These are phyloP conservation scores for Murraya koenigii DNA, from an alignment of 345 rosid species.

Conservation along the genomic window DNA sequence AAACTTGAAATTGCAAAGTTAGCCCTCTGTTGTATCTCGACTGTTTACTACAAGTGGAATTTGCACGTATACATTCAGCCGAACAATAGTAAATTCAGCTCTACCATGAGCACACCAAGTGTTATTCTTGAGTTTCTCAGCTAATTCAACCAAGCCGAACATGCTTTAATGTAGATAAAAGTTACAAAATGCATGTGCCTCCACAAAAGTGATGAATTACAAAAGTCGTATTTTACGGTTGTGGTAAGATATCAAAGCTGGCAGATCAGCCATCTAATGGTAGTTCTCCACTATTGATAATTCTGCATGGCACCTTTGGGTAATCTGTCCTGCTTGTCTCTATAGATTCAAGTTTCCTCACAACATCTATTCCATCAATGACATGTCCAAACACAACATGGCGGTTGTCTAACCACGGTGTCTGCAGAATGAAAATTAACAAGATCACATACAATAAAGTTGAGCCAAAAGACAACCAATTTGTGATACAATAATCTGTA, in stretches of 20 bases:
- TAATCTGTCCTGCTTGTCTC: slow-evolving; percentile 70
- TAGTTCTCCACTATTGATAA: slow-evolving; percentile 76
- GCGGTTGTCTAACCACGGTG: slow-evolving; percentile 87
- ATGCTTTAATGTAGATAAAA: background rate
- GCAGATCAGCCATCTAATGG: slow-evolving; percentile 53
- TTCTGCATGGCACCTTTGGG: slow-evolving; percentile 73
- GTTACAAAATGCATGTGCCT: background rate
- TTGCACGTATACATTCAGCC: background rate
- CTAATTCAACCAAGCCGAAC: background rate
- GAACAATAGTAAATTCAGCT: background rate
- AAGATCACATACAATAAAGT: background rate
- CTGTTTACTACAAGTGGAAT: background rate
- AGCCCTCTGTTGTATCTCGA: background rate
- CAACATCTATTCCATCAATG: slow-evolving; percentile 75
- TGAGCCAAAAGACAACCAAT: slow-evolving; percentile 3
- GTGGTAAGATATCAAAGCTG: background rate
- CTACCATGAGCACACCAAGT: slow-evolving; percentile 4
- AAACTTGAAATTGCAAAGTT: background rate
- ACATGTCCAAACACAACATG: slow-evolving; percentile 92
- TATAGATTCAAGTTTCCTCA: slow-evolving; percentile 63
- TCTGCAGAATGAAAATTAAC: slow-evolving; percentile 26
- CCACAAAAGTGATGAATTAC: background rate
- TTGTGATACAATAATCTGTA: background rate
- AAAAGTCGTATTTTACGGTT: background rate
- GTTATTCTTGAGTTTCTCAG: slow-evolving; percentile 8